Evolutionary conservation across 805 yeast genomes (phyloP), one percentile per base, ranked within the genome.

Genomic region (Candida yuanshanica): DNA sequence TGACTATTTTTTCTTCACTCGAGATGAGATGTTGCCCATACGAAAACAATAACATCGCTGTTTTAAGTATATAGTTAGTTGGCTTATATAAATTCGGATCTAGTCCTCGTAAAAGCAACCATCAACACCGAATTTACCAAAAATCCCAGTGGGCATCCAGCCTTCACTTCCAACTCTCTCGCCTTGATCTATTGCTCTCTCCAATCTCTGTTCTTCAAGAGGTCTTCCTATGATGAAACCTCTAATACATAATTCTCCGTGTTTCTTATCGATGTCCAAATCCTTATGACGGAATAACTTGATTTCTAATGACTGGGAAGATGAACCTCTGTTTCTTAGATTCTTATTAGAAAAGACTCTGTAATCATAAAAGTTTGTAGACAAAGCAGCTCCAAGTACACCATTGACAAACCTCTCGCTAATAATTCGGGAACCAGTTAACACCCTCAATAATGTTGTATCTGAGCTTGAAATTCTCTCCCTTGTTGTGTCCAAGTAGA

Each of bases 201-300:
- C 50, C 33, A 65, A 43, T 10, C 62, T 59, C 5, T 50, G 42
- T 2, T 51, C 39, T 25, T 62, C 67, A 5, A 59, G 49, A 2
- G 71, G 70, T 48, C 70, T 79, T 0, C 89, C 88, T 18, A 83
- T 69, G 29, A 72, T 77, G 56, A 81, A 83, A 0, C 91, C 93
- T 42, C 91, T 65, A 2, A 75, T 64, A 46, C 70, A 65, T 5
- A 83, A 51, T 50, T 67, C 67, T 7, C 89, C 88, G 31, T 64
- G 63, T 26, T 64, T 63, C 20, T 65, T 63, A 2, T 55, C 62
- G 16, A 69, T 59, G 32, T 57, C 54, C 4, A 61, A 41, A 4
- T 55, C 64, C 0, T 27, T 29, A 3, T 60, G 56, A 39, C 63
- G 57, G 20, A 66, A 65, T 10, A 81, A 48, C 56, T 83, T 83